Conservation (phyloP, 192 early-diverging fungal genomes). For the Entophlyctis luteolus region DNA sequence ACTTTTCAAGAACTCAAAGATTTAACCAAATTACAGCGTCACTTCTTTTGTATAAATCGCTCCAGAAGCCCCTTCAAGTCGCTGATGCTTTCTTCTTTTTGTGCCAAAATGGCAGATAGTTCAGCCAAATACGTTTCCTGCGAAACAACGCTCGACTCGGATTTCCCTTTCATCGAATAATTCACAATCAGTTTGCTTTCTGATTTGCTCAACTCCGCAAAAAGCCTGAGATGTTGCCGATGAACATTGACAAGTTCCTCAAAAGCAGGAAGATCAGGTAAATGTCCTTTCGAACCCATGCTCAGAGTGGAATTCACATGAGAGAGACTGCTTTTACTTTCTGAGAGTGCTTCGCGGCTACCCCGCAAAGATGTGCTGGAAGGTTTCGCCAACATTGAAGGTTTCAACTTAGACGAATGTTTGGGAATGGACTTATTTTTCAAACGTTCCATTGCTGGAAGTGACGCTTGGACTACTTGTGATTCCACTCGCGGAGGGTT, state of each 20-base stretch:
- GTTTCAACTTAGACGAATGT: not conserved
- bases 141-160: not conserved
- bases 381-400: no score
- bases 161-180: conserved; percentile 39
- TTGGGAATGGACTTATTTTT: no score
- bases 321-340: not conserved
- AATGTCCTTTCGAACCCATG: not conserved
- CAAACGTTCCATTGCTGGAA: no score
- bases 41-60: not conserved
- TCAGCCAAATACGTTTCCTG: conserved; percentile 23
- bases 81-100: conserved; percentile 17
- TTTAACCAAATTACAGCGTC: not conserved
- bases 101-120: conserved; percentile 13
- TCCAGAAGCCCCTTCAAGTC: conserved; percentile 6
- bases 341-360: no score
- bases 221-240: conserved; percentile 48
- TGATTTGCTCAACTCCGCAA: conserved; percentile 39
- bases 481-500: conserved; percentile 2
- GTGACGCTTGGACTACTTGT: no score
- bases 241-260: conserved; percentile 50
- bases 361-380: no score
- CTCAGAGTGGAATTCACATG: not conserved
- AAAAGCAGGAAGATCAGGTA: conserved; percentile 1
- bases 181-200: conserved; percentile 52
- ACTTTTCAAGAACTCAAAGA: no score